Evolutionary conservation across 1,139 yeast genomes (phyloP), one percentile per base, ranked within the genome.

Genomic region (Groenewaldozyma auringiensis): DNA sequence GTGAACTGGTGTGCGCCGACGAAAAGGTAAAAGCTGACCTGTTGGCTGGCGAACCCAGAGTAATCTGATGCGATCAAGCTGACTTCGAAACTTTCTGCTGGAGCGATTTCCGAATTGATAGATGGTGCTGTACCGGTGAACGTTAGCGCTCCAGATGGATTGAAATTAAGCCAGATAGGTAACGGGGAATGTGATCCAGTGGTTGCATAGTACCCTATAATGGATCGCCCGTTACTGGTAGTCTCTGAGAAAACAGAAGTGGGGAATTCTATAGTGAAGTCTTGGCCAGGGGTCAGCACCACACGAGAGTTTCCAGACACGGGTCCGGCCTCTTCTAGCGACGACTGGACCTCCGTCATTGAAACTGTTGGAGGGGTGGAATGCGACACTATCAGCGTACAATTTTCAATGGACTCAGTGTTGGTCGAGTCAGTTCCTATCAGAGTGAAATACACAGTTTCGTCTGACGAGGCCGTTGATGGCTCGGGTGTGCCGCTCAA

Each of bases 91-190:
- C 72, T 69, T 56, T 78, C 72, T 29, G 95, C 86, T 11, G 97
- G 96, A 1, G 98, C 98, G 56, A 85, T 81, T 11, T 76, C 72
- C 1, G 96, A 84, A 54, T 84, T 82, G 27, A 85, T 86, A 6
- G 83, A 69, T 2, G 99, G 99, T 0, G 95, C 92, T 1, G 81
- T 80, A 36, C 99, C 99, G 36, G 79, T 71, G 62, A 88, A 89
- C n/a, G 83, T 74, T 51, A 85, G 66, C 2, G 64, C 50, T 45
- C 68, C 70, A 37, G 70, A 67, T 16, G 38, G 16, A 8, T 80
- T 62, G 60, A 89, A 92, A 47, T 66, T 63, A 45, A 88, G 69
- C 98, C 98, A 92, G 57, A 78, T 81, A 21, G 99, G 98, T 45
- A 92, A 72, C 1, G 98, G 94, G 1, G 95, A 76, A 60, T 92